phyloP scores from a whole-genome alignment of 176 grass and related monocot genomes.

The Miscanthus lutarioriparius region DNA sequence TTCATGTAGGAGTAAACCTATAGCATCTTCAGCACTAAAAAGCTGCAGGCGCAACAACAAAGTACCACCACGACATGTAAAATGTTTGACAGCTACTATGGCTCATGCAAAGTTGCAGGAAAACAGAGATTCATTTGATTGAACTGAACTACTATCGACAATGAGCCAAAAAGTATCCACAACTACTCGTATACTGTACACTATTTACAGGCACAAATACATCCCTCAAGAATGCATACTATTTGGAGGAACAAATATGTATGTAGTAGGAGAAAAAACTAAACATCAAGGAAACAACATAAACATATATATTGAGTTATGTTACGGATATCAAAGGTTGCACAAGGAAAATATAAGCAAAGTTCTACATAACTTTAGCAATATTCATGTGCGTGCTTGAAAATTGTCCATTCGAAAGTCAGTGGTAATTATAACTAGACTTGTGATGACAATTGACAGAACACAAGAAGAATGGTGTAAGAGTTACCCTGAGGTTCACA shows the following conservation, averaged over 20 bases:
- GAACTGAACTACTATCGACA: not conserved
- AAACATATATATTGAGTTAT: not conserved
- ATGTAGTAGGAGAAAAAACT: not conserved
- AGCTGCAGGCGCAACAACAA: conserved; percentile 32
- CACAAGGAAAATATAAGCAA: not conserved
- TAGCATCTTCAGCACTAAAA: conserved; percentile 7
- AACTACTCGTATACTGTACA: not conserved
- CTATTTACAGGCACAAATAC: not conserved
- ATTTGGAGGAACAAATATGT: not conserved
- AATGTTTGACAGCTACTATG: conserved; percentile 1
- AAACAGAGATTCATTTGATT: conserved; percentile 9
- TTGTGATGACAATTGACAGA: not conserved
- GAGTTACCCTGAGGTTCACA: conserved; percentile 51
- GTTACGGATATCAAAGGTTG: not conserved
- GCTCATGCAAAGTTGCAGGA: conserved; percentile 25
- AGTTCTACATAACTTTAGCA: not conserved
- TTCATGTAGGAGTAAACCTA: conserved; percentile 10
- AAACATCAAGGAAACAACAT: conserved; percentile 18
- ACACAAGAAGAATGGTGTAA: not conserved
- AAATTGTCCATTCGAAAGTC: not conserved
- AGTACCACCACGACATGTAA: not conserved
- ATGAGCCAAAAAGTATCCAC: conserved; percentile 18
- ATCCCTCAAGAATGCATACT: not conserved
- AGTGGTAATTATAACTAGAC: not conserved
- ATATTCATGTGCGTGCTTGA: not conserved